Evolutionary conservation across 768 basidiomycete species (phyloP), one percentile per base, ranked within the genome.

Genomic region (Mycena kentingensis): DNA sequence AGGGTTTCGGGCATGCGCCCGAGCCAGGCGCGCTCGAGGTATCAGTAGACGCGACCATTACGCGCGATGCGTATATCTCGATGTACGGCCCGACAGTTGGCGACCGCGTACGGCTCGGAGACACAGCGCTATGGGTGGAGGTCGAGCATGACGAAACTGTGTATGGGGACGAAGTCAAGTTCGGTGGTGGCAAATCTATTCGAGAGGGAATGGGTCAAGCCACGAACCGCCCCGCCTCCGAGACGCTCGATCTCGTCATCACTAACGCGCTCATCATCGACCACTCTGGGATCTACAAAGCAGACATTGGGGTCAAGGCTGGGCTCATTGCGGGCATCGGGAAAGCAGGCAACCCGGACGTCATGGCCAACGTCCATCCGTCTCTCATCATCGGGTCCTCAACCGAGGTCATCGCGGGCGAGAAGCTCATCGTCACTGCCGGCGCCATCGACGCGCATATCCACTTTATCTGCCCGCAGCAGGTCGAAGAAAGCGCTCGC

Each of bases 181-280:
- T 99, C 62, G 97, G 97, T 7, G 96, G 94, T 63, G 96, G 94
- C 16, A 98, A 98, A 71, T 82, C 87, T 1, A 90, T 98, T 46
- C 87, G 96, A 21, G 97, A 98, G 63, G 97, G 97, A 5, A 96
- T 97, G 90, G 97, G 95, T 7, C 95, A 98, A 67, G 86, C 86
- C 0, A 90, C 88, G 2, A 83, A 89, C 57, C 73, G 84, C 12
- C 75, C 81, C 0, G 80, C 88, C 8, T 58, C 63, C 0, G 85
- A 90, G 42, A 78, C 85, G 0, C 80, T 98, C 39, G 96, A 99
- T 66, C 80, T 97, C 21, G 87, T 98, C 51, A 93, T 99, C 66
- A 98, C 93, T 35, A 98, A 97, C 64, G 93, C 91, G 2, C 77
- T 99, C 45, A 87, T 99, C 57, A 71, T 99, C 32, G 95, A 99